Evolutionary conservation across 1,284 basidiomycete species (phyloP).

Genomic region (Ganoderma leucocontextum): DNA sequence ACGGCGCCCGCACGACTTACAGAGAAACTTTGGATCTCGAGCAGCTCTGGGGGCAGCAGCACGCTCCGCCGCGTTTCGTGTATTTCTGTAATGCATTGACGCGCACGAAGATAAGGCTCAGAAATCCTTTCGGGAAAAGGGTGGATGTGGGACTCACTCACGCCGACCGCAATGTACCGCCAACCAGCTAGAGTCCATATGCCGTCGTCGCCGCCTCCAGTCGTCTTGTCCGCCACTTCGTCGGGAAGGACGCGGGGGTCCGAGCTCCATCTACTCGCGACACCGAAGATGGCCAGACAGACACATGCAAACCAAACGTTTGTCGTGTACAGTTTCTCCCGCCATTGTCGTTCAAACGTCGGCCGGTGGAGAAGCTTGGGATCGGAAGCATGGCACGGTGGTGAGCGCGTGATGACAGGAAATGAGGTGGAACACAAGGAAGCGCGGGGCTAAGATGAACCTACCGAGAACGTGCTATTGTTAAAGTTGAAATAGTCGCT

Average conservation of each 20-base stretch:
- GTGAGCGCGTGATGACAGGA: slow-evolving; percentile 4
- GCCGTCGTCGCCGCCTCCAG: slow-evolving; percentile 40
- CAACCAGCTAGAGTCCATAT: slow-evolving; percentile 38
- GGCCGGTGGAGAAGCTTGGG: slow-evolving; percentile 55
- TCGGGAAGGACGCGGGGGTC: slow-evolving; percentile 56
- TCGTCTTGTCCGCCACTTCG: slow-evolving; percentile 42
- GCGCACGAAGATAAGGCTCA: background rate
- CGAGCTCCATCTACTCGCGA: slow-evolving; percentile 55
- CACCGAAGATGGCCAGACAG: slow-evolving; percentile 58
- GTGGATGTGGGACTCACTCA: slow-evolving; percentile 28
- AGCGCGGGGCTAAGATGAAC: background rate
- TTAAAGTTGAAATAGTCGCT: slow-evolving; percentile 56
- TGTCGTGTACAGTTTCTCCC: slow-evolving; percentile 49
- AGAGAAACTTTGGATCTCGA: slow-evolving; percentile 43
- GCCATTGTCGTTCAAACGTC: slow-evolving; percentile 56
- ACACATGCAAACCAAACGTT: slow-evolving; percentile 58
- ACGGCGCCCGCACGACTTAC: slow-evolving; percentile 32
- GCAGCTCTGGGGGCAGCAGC: slow-evolving; percentile 40
- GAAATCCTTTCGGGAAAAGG: background rate
- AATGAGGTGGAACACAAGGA: background rate
- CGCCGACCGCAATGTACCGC: slow-evolving; percentile 35
- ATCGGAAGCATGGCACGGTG: background rate
- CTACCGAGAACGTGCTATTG: slow-evolving; percentile 50
- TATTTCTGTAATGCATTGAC: slow-evolving; percentile 29
- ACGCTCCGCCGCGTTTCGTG: slow-evolving; percentile 35